Evolutionary conservation across 371 early-diverging fungal species (phyloP).

Genomic region (Mucor mucedo): DNA sequence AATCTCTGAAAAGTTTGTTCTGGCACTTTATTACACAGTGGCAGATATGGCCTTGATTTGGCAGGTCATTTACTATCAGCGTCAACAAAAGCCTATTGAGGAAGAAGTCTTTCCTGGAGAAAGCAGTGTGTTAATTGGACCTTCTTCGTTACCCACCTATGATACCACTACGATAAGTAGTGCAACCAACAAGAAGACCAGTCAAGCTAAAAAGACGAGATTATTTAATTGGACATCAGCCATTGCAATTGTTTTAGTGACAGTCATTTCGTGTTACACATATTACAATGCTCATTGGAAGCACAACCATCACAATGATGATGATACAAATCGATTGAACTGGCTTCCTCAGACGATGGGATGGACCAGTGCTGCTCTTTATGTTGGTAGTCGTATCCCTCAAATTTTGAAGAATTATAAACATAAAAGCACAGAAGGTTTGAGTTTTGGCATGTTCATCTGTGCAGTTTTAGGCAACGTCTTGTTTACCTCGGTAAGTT

Average conservation of each 20-base stretch:
- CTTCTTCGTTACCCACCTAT: constrained; percentile 1
- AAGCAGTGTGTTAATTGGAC: constrained; percentile 5
- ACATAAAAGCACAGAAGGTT: constrained; percentile 70
- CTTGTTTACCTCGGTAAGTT: constrained; percentile 17
- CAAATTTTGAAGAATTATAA: constrained; percentile 74
- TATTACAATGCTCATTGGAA: constrained; percentile 24
- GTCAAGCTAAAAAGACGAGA: constrained; percentile 8
- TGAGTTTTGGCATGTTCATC: constrained; percentile 77
- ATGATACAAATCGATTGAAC: constrained; percentile 1
- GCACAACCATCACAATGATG: not conserved
- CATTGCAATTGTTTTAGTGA: constrained; percentile 22
- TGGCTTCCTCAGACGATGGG: constrained; percentile 45
- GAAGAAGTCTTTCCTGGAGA: constrained; percentile 13
- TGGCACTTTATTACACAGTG: constrained; percentile 55
- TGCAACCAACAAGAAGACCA: not conserved
- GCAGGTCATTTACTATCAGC: constrained; percentile 59
- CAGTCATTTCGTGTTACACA: constrained; percentile 28
- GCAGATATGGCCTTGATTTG: constrained; percentile 58
- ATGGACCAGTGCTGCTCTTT: constrained; percentile 55
- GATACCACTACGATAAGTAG: not conserved
- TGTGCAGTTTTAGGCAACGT: constrained; percentile 69
- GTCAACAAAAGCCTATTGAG: constrained; percentile 5
- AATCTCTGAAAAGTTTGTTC: constrained; percentile 33
- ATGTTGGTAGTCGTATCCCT: constrained; percentile 68
- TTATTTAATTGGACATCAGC: constrained; percentile 22